phyloP scores from a whole-genome alignment of 2,329 filamentous ascomycete species.

The Xylaria sp. region DNA sequence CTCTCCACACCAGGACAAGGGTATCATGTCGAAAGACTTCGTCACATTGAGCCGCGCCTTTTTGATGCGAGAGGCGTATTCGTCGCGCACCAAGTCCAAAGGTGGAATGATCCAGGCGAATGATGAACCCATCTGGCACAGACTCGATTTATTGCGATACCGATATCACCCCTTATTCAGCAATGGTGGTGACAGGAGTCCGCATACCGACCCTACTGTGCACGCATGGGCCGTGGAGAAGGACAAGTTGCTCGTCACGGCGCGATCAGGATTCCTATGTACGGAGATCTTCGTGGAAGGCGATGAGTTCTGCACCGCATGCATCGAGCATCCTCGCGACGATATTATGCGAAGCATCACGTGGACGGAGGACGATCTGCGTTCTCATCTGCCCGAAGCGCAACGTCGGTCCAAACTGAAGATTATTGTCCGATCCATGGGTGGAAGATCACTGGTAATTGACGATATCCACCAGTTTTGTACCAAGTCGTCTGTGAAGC shows the following conservation, averaged over 20 bases:
- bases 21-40: constrained; percentile 91
- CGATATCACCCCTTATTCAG: constrained; percentile 86
- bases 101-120: constrained; percentile 68
- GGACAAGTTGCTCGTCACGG: constrained; percentile 68
- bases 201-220: constrained; percentile 65
- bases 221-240: constrained; percentile 83
- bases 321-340: constrained; percentile 72
- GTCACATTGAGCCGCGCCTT: constrained; percentile 80
- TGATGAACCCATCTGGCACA: constrained; percentile 89
- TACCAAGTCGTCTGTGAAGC: constrained; percentile 69
- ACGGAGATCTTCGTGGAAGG: constrained; percentile 75
- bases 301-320: constrained; percentile 74
- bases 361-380: constrained; percentile 69
- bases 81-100: constrained; percentile 77
- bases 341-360: constrained; percentile 63
- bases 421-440: constrained; percentile 70
- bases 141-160: constrained; percentile 82
- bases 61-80: constrained; percentile 73
- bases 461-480: constrained; percentile 68
- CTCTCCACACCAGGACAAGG: constrained; percentile 80
- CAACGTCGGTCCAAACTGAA: constrained; percentile 67
- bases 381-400: constrained; percentile 63
- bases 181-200: constrained; percentile 66
- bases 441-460: constrained; percentile 67
- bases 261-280: constrained; percentile 76